Base-by-base conservation (phyloP, 202 grass and related monocot genomes). In the Saccharum hybrid region DNA sequence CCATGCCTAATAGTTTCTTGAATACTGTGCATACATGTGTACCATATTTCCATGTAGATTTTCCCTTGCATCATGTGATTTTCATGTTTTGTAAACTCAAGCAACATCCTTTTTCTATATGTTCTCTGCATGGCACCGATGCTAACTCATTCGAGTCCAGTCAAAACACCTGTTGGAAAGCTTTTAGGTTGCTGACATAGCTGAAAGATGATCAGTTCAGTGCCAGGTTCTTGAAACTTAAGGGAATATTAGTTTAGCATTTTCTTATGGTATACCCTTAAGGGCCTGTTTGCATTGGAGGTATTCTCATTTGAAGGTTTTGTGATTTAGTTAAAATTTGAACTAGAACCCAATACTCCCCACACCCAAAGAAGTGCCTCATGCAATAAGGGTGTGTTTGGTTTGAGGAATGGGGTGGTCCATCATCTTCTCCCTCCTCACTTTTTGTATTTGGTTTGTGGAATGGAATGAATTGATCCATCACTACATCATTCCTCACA, bases 221-320 rank as follows among this genome's bases (percentile, higher is more conserved):
- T 10, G 36, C 10, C 34, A 40, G 43, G 22, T 78, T 76, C 6
- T 15, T 85, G 30, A 51, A 63, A 51, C 52, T 62, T 80, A 57
- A 16, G 3, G 7, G 12, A 41, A 66, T 57, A 4, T 63, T 40
- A 39, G 40, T 57, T 14, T 76, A 68, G 39, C 16, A 12, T 3
- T 41, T 67, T 52, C 7, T 41, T 42, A 40, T 76, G 22, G 18
- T 57, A 59, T 54, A 23, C 51, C 2, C 46, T 18, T 51, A 22
- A 34, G 43, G 19, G 31, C 42, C 10, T 67, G 5, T 37, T 52
- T 80, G 18, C 30, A 26, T 36, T 52, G 23, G 56, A 39, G 31
- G 18, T 9, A 43, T 80, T 67, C 34, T 57, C 48, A 68, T 68
- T 80, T 80, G 11, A 22, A 56, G 23, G 19, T 40, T 40, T 40